Conservation (phyloP, 352 stramenopile species). For the Pythium dissimile region DNA sequence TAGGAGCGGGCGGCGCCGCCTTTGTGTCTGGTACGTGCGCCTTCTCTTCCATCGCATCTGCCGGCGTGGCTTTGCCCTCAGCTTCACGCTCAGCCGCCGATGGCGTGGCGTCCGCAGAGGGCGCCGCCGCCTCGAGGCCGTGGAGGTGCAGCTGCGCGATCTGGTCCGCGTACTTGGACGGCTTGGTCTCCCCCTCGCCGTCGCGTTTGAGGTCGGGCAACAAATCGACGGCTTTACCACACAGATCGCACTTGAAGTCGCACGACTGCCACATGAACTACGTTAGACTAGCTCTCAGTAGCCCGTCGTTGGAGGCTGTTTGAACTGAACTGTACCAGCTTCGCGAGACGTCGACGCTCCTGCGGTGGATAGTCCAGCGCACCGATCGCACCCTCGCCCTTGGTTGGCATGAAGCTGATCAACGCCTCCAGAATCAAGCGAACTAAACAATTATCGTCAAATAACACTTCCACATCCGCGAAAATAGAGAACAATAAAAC, state of each 20-base stretch:
- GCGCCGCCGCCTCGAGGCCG: conserved; percentile 42
- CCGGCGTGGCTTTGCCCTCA: neutral
- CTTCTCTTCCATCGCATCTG: neutral
- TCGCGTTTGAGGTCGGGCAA: conserved; percentile 45
- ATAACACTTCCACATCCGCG: no score
- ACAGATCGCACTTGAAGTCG: conserved; percentile 77
- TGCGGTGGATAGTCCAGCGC: conserved; percentile 72
- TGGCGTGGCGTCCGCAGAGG: neutral
- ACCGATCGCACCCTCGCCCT: conserved; percentile 80
- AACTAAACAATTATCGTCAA: conserved; percentile 41
- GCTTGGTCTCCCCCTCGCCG: conserved; percentile 18
- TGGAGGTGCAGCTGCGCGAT: conserved; percentile 83
- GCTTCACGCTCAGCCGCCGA: neutral
- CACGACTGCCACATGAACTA: conserved; percentile 45
- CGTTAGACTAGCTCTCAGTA: conserved; percentile 1
- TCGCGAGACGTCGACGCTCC: conserved; percentile 57
- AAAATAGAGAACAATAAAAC: no score
- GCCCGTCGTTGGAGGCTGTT: conserved; percentile 2
- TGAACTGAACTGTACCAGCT: conserved; percentile 38
- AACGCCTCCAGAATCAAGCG: conserved; percentile 97
- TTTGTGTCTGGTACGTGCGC: neutral
- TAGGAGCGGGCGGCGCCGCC: neutral
- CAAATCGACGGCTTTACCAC: conserved; percentile 59
- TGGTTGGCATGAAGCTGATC: conserved; percentile 96
- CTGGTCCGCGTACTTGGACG: conserved; percentile 74